A percentile compares a stretch with the other conserved stretches of the same genome.
These are phyloP conservation scores for Daldinia concentrica DNA, from an alignment of 495 filamentous ascomycete species.

Conservation along the genomic window DNA sequence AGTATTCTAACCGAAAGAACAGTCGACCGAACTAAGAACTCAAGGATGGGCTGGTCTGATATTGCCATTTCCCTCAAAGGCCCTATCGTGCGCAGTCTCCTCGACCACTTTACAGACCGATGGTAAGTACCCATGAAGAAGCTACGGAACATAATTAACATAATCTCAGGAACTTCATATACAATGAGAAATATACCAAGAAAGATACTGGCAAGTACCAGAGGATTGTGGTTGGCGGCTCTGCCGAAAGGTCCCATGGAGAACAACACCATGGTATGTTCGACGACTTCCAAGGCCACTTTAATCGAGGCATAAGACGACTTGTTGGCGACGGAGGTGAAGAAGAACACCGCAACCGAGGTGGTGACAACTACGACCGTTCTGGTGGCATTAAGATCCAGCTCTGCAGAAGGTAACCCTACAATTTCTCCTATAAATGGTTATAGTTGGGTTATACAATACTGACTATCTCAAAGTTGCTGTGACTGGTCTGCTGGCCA, in stretches of 20 bases:
- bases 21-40: constrained; percentile 78
- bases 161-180: constrained; percentile 78
- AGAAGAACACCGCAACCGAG: constrained; percentile 36
- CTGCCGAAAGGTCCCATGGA: constrained; percentile 26
- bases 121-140: constrained; percentile 61
- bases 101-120: constrained; percentile 81
- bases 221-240: constrained; percentile 52
- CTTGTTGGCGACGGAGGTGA: constrained; percentile 46
- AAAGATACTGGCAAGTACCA: constrained; percentile 70
- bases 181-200: constrained; percentile 78
- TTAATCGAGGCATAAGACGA: constrained; percentile 51
- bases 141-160: constrained; percentile 10
- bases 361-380: constrained; percentile 25
- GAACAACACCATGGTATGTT: constrained; percentile 45
- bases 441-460: constrained; percentile 14
- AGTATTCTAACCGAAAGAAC: constrained; percentile 32
- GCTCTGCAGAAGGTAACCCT: constrained; percentile 54
- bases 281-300: constrained; percentile 59
- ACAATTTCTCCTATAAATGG: constrained; percentile 14
- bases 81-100: constrained; percentile 79
- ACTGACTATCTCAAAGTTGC: constrained; percentile 54
- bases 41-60: constrained; percentile 95
- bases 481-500: constrained; percentile 78
- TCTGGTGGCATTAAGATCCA: constrained; percentile 47
- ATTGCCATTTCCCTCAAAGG: constrained; percentile 84